phyloP scores from a whole-genome alignment of 371 early-diverging fungal species.

The Mucor mucedo region DNA sequence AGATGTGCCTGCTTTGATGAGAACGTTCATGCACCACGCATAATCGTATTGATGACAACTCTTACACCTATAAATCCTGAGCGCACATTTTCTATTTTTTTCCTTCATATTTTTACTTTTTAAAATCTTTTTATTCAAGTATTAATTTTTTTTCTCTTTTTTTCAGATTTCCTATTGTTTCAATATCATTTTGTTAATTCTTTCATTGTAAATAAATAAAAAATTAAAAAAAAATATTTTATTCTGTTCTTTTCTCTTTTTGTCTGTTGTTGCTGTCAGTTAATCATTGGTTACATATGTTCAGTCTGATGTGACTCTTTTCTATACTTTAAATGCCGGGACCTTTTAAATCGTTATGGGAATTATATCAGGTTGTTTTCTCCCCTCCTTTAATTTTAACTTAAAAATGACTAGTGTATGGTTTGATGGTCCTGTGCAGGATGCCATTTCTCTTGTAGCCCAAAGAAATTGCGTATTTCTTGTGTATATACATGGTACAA shows the following conservation, averaged over 20 bases:
- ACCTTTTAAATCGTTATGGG: no score
- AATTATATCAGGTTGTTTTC: no score
- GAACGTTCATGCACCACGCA: slow-evolving; percentile 49
- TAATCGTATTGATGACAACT: slow-evolving; percentile 40
- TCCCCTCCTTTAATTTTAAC: no score
- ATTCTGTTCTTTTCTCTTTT: not conserved
- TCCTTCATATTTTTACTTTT: not conserved
- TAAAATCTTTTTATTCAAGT: not conserved
- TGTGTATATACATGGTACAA: slow-evolving; percentile 33
- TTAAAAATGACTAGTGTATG: slow-evolving; percentile 14
- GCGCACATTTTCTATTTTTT: slow-evolving; percentile 10
- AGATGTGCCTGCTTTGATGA: slow-evolving; percentile 32
- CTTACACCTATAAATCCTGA: slow-evolving; percentile 30
- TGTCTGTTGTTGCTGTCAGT: not conserved
- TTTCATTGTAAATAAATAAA: slow-evolving; percentile 1
- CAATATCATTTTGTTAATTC: no score
- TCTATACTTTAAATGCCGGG: no score
- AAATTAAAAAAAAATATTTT: slow-evolving; percentile 1
- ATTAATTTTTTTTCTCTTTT: not conserved
- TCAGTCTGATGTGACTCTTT: not conserved
- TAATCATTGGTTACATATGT: not conserved
- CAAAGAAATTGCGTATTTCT: slow-evolving; percentile 26
- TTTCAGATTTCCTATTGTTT: not conserved
- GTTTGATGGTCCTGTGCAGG: slow-evolving; percentile 30
- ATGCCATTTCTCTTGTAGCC: slow-evolving; percentile 27